Evolutionary conservation across 768 basidiomycete genomes (phyloP), one percentile per base, ranked within the genome.

Genomic region (Tricholoma sp.): DNA sequence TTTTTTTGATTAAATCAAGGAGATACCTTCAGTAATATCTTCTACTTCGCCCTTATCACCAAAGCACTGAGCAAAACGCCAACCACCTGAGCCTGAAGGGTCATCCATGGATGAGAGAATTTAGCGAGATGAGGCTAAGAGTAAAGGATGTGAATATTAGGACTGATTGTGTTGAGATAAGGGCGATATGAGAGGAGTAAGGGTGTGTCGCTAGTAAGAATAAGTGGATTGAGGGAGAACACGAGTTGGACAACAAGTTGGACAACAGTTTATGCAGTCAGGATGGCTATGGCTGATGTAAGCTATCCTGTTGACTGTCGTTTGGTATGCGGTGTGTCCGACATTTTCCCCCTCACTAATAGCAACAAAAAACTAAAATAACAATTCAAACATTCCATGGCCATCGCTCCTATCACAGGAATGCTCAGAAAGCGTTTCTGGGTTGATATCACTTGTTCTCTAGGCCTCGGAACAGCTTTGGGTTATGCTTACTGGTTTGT

Each of bases 41-140:
- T 98, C 97, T 34, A 98, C 96, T 72, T 97, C 91, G 65, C 91
- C 96, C 83, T 99, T 99, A 82, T 99, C 97, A 63, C 97, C 97
- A 70, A 99, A 99, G 77, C 97, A 99, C 70, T 99, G 97, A 54
- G 97, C 96, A 76, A 99, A 99, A 67, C 96, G 88, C 97, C 97
- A 99, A 66, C 88, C 89, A 67, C 89, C 88, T 69, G 88, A 89
- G 67, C 86, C 82, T 73, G 89, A 85, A 76, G 92, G 91, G 73
- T 85, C 83, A 72, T 93, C 91, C 91, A 92, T 72, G 65, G 66
- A 69, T 67, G 64, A 61, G 58, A 62, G 66, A 63, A 55, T 56
- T 54, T 60, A 22, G 62, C 64, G 59, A 45, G 63, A 56, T 67
- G 62, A 62, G 59, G 59, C 52, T 64, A 60, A 49, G 55, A 58